Evolutionary conservation across 2,329 filamentous ascomycete species (phyloP).

Genomic region (Drechmeria coniospora): DNA sequence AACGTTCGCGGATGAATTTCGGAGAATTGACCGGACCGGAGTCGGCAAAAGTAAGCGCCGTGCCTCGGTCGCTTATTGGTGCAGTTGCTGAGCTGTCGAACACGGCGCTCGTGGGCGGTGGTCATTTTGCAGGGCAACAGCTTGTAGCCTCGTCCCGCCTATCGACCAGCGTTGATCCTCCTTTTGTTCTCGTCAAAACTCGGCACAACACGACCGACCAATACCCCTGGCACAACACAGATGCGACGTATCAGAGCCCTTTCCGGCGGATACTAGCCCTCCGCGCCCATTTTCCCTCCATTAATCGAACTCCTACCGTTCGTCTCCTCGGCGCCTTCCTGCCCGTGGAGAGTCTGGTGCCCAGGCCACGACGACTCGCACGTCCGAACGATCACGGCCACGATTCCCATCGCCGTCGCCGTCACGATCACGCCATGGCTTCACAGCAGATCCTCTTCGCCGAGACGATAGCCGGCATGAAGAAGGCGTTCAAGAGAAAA

Average conservation of each 20-base stretch:
- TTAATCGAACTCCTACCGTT: too few relatives aligned
- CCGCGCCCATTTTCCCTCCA: neutral
- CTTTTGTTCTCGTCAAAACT: neutral
- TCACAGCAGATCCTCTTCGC: slow-evolving; percentile 46
- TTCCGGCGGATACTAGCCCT: neutral
- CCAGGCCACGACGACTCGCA: too few relatives aligned
- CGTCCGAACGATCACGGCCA: too few relatives aligned
- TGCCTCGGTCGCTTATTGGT: slow-evolving; percentile 4
- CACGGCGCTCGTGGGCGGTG: neutral
- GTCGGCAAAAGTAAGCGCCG: slow-evolving; percentile 6
- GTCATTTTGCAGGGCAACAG: too few relatives aligned
- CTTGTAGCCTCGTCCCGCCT: too few relatives aligned
- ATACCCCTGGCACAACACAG: neutral
- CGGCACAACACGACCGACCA: neutral
- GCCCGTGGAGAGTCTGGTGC: too few relatives aligned
- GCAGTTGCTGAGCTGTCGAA: neutral
- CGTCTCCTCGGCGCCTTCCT: too few relatives aligned
- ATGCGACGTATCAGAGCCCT: neutral
- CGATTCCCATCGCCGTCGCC: too few relatives aligned
- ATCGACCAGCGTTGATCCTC: too few relatives aligned
- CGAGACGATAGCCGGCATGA: slow-evolving; percentile 53
- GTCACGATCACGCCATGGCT: slow-evolving; percentile 23
- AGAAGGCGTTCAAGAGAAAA: slow-evolving; percentile 49
- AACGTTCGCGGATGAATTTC: slow-evolving; percentile 4
- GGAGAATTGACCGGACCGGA: slow-evolving; percentile 1